These are phyloP conservation scores for Lactarius hatsudake DNA, from an alignment of 768 basidiomycete genomes.

Conservation along the genomic window DNA sequence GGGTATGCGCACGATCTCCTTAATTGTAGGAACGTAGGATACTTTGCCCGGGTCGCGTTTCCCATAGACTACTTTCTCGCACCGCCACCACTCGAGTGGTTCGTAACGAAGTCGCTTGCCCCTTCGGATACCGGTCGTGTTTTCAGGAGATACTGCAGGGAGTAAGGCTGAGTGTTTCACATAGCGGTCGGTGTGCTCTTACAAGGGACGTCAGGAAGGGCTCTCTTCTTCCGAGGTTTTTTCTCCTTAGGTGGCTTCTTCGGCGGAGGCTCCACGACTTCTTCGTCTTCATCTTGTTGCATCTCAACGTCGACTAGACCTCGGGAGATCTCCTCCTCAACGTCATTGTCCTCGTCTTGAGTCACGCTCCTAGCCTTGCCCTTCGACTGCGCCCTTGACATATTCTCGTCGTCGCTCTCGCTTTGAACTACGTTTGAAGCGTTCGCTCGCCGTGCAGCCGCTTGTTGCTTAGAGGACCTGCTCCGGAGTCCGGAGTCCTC, in stretches of 20 bases:
- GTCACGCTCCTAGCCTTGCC: slow-evolving; percentile 35
- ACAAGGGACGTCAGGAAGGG: slow-evolving; percentile 5
- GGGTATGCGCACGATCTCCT: slow-evolving; percentile 58
- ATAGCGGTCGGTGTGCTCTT: neutral
- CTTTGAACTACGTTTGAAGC: slow-evolving; percentile 1
- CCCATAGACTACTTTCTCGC: slow-evolving; percentile 84
- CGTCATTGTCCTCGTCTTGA: slow-evolving; percentile 30
- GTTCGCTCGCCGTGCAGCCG: slow-evolving; percentile 11
- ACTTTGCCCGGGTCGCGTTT: slow-evolving; percentile 47
- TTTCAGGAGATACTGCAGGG: slow-evolving; percentile 31
- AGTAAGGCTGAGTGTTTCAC: neutral
- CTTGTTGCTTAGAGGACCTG: neutral
- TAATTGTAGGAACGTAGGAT: slow-evolving; percentile 61
- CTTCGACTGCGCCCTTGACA: slow-evolving; percentile 29
- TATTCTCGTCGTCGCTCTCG: slow-evolving; percentile 1
- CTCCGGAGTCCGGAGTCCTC: slow-evolving; percentile 9
- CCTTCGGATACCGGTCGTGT: slow-evolving; percentile 57
- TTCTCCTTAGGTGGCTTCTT: slow-evolving; percentile 20
- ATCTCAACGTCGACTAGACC: slow-evolving; percentile 34
- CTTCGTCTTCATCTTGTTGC: slow-evolving; percentile 35
- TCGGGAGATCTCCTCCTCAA: slow-evolving; percentile 45
- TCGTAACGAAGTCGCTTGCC: slow-evolving; percentile 63
- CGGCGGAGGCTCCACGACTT: slow-evolving; percentile 28
- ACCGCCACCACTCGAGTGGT: slow-evolving; percentile 92
- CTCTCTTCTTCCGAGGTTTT: slow-evolving; percentile 21